Base-by-base conservation (phyloP, 2,329 filamentous ascomycete genomes). In the Trichoderma atroviride region DNA sequence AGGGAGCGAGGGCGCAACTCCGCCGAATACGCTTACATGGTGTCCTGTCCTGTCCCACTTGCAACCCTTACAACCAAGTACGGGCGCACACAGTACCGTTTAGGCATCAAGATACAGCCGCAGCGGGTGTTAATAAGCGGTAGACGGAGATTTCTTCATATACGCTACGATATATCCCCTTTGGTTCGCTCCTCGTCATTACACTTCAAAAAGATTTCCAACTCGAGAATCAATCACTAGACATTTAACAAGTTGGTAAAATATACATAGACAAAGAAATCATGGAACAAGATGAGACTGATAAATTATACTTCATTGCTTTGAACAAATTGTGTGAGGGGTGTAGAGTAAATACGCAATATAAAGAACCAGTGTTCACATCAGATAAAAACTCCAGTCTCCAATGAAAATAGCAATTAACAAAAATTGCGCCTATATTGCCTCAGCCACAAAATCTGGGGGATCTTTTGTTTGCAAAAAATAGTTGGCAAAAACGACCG, bases 81-180 rank as follows among this genome's bases (percentile, higher is more conserved):
- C 27, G 22, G 24, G 24, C 52, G 22, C 52, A 27, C 24, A 53
- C 24, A 27, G 6, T 24, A 55, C 27, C 52, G 31, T 50, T 63
- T 50, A 63, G 60, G 60, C 60, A 63, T 52, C 60, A 63, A 53
- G 47, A 63, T 63, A 53, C n/a, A 53, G 60, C 60, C 60, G 53
- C 60, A 58, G 27, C 27, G 47, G 33, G 52, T 14, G 33, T 16
- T 24, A 33, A 50, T 63, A 24, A 63, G 60, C 47, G 47, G 27
- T 22, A 4, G 11, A 22, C 40, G 37, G 52, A 24, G 47, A 24
- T 50, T 24, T 55, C 5, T 29, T 13, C 24, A 19, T 14, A 29
- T 55, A 14, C 16, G 19, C n/a, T n/a, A 16, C 19, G 9, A 10
- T n/a, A 47, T 14, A 55, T 55, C 24, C 6, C 14, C 52, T 55